A percentile compares a stretch with the other conserved stretches of the same genome.
Conservation (phyloP, 306 rosid genomes). For the Prosopis cineraria region DNA sequence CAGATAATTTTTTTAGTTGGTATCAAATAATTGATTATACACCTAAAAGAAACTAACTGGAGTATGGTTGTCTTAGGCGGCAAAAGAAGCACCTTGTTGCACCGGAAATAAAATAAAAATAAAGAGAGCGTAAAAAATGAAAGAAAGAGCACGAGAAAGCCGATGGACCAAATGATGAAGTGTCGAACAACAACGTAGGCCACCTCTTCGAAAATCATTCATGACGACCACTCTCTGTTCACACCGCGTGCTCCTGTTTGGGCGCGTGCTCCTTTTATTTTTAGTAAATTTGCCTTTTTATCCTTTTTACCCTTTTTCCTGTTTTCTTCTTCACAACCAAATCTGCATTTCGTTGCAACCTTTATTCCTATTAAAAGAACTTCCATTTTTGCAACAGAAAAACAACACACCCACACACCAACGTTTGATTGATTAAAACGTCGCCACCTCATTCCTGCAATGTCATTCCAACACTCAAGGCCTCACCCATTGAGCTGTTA, state of each 20-base stretch:
- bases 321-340: background rate
- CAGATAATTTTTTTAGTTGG: no score
- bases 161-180: background rate
- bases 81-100: background rate
- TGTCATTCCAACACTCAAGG: background rate
- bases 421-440: background rate
- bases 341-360: background rate
- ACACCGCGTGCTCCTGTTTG: background rate
- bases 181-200: background rate
- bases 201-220: background rate
- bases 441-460: background rate
- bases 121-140: background rate
- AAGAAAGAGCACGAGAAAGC: background rate
- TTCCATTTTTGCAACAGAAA: background rate
- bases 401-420: background rate
- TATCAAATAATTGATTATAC: no score
- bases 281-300: background rate
- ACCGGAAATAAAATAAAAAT: background rate
- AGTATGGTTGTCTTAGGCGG: no score
- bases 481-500: background rate
- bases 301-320: background rate
- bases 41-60: no score
- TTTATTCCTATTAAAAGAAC: constrained; percentile 9
- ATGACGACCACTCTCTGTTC: background rate
- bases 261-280: constrained; percentile 6